Percentiles rank a stretch among this genome's conserved stretches.
phyloP scores from a whole-genome alignment of 1,284 basidiomycete species.

The Cryptococcus sp. region DNA sequence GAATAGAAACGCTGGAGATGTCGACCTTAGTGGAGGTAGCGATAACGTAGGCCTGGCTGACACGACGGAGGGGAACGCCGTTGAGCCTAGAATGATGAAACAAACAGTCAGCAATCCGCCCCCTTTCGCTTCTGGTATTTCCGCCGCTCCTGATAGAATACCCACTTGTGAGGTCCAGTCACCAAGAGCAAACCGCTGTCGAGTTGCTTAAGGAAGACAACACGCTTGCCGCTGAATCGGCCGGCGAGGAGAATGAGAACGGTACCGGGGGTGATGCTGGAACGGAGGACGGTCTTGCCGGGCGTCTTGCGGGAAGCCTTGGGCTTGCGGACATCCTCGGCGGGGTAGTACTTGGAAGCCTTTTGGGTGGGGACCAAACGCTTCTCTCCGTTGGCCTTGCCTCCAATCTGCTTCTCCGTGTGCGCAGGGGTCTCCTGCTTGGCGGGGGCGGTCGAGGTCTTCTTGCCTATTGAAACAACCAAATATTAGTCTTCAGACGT shows the following conservation, averaged over 20 bases:
- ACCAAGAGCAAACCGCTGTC: conserved; percentile 90
- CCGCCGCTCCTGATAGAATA: conserved; percentile 7
- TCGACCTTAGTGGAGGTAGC: conserved; percentile 97
- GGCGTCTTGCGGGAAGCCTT: conserved; percentile 89
- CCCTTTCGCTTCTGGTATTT: not conserved
- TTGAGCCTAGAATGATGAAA: conserved; percentile 61
- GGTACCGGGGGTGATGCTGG: conserved; percentile 89
- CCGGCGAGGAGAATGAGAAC: conserved; percentile 96
- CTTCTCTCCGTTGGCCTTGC: conserved; percentile 87
- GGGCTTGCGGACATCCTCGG: conserved; percentile 86
- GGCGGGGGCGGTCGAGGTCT: conserved; percentile 71
- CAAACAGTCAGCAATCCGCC: not conserved
- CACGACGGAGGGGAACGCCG: conserved; percentile 95
- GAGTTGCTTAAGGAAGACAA: conserved; percentile 98
- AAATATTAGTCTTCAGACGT: not conserved
- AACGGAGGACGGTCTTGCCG: conserved; percentile 70
- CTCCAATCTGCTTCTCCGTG: conserved; percentile 82
- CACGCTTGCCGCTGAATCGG: conserved; percentile 97
- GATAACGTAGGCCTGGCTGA: conserved; percentile 99
- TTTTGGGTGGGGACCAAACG: conserved; percentile 80
- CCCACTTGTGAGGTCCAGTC: conserved; percentile 89
- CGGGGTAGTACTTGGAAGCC: conserved; percentile 94
- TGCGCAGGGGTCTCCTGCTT: conserved; percentile 56
- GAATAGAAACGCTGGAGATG: conserved; percentile 67
- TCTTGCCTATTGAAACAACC: conserved; percentile 58